Conservation (phyloP, 345 rosid species). For the Luvunga scandens region DNA sequence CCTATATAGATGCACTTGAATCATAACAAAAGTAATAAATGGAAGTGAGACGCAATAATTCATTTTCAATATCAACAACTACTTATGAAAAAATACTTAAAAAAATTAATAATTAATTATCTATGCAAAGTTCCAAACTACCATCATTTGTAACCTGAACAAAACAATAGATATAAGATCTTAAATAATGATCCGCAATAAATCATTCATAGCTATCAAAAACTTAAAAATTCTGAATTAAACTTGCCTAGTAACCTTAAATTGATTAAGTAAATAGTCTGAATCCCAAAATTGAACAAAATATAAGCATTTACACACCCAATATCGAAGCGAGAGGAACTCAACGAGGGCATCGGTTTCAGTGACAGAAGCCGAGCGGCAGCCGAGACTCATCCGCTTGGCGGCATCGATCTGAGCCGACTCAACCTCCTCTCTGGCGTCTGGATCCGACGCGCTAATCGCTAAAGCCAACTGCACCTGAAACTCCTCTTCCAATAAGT, state of each 20-base stretch:
- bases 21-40: not conserved
- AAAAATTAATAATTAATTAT: not conserved
- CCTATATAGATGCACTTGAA: not conserved
- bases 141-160: not conserved
- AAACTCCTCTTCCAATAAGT: slow-evolving; percentile 83
- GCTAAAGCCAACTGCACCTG: slow-evolving; percentile 96
- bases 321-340: slow-evolving; percentile 76
- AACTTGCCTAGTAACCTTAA: not conserved
- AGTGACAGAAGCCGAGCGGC: slow-evolving; percentile 45
- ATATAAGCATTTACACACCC: slow-evolving; percentile 46
- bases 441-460: slow-evolving; percentile 88
- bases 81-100: not conserved
- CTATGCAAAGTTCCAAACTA: not conserved
- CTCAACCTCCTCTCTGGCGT: slow-evolving; percentile 61
- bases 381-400: slow-evolving; percentile 86
- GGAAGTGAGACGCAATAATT: not conserved
- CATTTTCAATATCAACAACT: not conserved
- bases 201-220: not conserved
- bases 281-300: not conserved
- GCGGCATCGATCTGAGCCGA: slow-evolving; percentile 96
- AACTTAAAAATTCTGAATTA: not conserved
- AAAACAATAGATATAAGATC: not conserved
- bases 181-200: not conserved
- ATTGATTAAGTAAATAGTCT: not conserved
- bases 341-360: slow-evolving; percentile 51